Conservation (phyloP, 345 rosid species). For the Gossypium raimondii region DNA sequence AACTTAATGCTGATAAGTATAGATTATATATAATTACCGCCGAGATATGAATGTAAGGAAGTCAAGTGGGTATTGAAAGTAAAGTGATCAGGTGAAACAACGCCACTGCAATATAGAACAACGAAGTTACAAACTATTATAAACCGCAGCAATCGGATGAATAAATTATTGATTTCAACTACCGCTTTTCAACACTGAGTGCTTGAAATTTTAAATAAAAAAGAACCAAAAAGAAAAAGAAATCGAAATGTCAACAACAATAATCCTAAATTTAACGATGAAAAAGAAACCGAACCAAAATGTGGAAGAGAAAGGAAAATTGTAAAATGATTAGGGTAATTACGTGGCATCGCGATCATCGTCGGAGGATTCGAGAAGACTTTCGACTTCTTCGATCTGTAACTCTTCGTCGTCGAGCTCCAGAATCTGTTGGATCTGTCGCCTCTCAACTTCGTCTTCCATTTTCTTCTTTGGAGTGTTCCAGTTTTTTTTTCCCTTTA, state of each 20-base stretch:
- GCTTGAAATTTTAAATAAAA: not conserved
- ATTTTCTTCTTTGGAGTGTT: slow-evolving; percentile 19
- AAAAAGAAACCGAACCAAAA: not conserved
- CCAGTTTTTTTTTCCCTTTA: not conserved
- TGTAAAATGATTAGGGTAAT: slow-evolving; percentile 11
- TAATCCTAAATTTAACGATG: not conserved
- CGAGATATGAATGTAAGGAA: slow-evolving; percentile 84
- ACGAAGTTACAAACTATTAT: slow-evolving; percentile 6
- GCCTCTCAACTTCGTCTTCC: slow-evolving; percentile 67
- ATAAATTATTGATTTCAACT: not conserved
- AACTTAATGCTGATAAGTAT: not conserved
- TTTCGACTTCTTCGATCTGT: slow-evolving; percentile 86
- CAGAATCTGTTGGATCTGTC: slow-evolving; percentile 78
- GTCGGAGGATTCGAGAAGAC: slow-evolving; percentile 44
- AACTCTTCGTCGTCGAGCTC: slow-evolving; percentile 81
- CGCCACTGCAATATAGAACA: slow-evolving; percentile 27
- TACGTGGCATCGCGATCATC: slow-evolving; percentile 42
- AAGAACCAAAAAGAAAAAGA: not conserved
- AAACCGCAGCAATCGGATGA: not conserved
- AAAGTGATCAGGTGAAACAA: slow-evolving; percentile 32
- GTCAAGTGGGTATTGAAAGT: slow-evolving; percentile 73
- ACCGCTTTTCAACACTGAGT: not conserved
- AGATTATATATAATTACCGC: slow-evolving; percentile 47
- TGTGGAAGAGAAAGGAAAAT: not conserved
- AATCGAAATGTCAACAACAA: not conserved